Evolutionary conservation across 2,329 filamentous ascomycete genomes (phyloP), one percentile per base, ranked within the genome.

Genomic region (Aspergillus clavatus): DNA sequence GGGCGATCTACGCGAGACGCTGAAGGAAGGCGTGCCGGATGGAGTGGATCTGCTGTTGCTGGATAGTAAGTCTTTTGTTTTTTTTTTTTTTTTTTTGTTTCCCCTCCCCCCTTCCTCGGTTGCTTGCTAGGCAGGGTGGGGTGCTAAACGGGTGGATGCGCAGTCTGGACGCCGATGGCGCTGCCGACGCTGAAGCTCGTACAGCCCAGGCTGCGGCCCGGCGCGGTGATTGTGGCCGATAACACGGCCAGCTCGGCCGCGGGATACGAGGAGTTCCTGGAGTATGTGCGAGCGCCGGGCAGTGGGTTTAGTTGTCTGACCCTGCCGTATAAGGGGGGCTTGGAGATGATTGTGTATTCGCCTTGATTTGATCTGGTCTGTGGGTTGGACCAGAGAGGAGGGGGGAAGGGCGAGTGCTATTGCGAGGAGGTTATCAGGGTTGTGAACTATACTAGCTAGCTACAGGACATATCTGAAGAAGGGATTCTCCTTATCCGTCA

Each of bases 401-500:
- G n/a, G n/a, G n/a, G n/a, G n/a, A n/a, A n/a, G n/a, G n/a, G n/a
- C n/a, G n/a, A n/a, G n/a, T n/a, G n/a, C n/a, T n/a, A n/a, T n/a
- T n/a, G n/a, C n/a, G n/a, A n/a, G n/a, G n/a, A n/a, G n/a, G n/a
- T n/a, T n/a, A n/a, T n/a, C n/a, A n/a, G n/a, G n/a, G n/a, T n/a
- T n/a, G n/a, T n/a, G n/a, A n/a, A n/a, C n/a, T 24, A 24, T 24
- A 24, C 23, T 24, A 24, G 23, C 5, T 24, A 24, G 23, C 8
- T 52, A 78, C 43, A 77, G 60, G 1, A 75, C 77, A 51, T 86
- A 87, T 55, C 75, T 70, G 54, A 87, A 87, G 57, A 82, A 82
- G 1, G 75, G 74, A 53, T 87, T 86, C 63, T 86, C 72, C 60
- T 79, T 81, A 53, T 87, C 84, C 0, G 84, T 86, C 51, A 86